phyloP scores from a whole-genome alignment of 2,329 filamentous ascomycete species.

The Talaromyces sp. region DNA sequence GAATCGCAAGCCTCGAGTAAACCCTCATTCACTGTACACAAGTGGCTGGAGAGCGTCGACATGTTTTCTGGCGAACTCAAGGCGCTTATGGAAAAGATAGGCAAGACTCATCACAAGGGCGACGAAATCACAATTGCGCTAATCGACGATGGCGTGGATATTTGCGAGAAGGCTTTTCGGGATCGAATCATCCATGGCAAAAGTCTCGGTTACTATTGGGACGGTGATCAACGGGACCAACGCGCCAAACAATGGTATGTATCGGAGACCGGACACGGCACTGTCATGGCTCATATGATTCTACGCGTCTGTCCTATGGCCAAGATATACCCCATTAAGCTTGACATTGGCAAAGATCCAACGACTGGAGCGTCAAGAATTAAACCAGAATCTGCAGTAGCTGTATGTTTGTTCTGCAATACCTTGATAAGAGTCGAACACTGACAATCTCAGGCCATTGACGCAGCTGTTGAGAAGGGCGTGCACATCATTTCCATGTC shows the following conservation, averaged over 20 bases:
- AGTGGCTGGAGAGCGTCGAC: background rate
- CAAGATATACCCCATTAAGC: background rate
- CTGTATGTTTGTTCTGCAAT: background rate
- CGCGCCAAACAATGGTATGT: slow-evolving; percentile 1
- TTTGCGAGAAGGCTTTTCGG: background rate
- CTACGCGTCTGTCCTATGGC: background rate
- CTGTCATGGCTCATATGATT: background rate
- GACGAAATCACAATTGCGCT: background rate
- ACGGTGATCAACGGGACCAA: background rate
- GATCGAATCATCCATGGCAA: background rate
- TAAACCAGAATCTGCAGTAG: background rate
- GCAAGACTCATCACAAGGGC: background rate
- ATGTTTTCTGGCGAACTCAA: background rate
- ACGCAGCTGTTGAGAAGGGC: background rate
- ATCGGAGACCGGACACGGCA: background rate
- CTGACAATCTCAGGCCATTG: background rate
- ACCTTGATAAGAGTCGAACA: background rate
- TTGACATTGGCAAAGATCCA: background rate
- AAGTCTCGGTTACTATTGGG: background rate
- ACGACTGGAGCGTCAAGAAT: background rate
- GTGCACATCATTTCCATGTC: background rate
- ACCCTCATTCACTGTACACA: background rate
- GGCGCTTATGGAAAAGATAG: background rate
- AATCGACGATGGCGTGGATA: background rate
- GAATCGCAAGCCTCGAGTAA: background rate